phyloP scores from a whole-genome alignment of 345 rosid species.

The Cardamine resedifolia region DNA sequence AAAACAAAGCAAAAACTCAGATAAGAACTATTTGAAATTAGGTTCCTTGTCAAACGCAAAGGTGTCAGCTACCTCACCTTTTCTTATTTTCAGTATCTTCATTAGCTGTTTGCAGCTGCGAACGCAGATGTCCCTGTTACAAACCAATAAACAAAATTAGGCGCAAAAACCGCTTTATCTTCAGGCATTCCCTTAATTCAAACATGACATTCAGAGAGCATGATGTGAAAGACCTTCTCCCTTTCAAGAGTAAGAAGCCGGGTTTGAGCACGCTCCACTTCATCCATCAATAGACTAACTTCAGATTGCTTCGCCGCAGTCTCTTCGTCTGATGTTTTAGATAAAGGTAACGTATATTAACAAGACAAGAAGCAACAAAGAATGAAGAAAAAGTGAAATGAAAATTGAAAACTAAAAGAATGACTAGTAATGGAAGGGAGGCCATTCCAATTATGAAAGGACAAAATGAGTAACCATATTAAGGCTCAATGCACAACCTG shows the following conservation, averaged over 20 bases:
- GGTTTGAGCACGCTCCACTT: constrained; percentile 98
- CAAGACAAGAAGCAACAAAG: constrained; percentile 12
- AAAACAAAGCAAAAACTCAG: constrained; percentile 11
- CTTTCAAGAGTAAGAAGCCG: constrained; percentile 93
- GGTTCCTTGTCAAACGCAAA: constrained; percentile 10
- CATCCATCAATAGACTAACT: constrained; percentile 93
- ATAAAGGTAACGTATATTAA: constrained; percentile 20
- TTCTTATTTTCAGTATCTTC: constrained; percentile 70
- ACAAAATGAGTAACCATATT: constrained; percentile 19
- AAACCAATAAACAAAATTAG: constrained; percentile 25
- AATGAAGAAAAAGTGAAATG: constrained; percentile 5
- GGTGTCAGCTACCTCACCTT: constrained; percentile 49
- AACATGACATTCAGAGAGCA: constrained; percentile 23
- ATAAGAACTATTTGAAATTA: not conserved
- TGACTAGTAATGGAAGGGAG: constrained; percentile 9
- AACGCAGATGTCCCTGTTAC: constrained; percentile 74
- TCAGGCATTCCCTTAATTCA: not conserved
- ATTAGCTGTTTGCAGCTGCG: constrained; percentile 85
- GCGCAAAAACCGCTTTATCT: not conserved
- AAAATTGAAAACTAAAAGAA: not conserved
- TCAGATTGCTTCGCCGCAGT: constrained; percentile 92
- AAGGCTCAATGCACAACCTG: constrained; percentile 60
- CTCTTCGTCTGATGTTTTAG: constrained; percentile 73
- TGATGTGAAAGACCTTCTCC: constrained; percentile 62
- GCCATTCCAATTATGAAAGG: constrained; percentile 1